Evolutionary conservation across 768 basidiomycete genomes (phyloP), one percentile per base, ranked within the genome.

Genomic region (Amanita fuliginea): DNA sequence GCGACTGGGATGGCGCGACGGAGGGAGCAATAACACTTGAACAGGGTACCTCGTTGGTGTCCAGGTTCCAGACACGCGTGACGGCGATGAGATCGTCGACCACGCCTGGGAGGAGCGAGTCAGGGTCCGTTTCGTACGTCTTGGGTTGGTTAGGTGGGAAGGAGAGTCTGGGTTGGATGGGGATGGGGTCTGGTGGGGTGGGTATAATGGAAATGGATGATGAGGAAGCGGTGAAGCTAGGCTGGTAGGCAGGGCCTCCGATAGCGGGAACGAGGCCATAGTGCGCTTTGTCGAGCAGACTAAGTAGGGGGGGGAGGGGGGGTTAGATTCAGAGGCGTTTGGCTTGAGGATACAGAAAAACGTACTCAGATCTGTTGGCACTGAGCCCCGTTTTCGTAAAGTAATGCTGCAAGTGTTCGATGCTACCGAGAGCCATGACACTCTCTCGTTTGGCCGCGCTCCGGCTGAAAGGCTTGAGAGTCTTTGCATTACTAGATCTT

Each of bases 331-430:
- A n/a, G n/a, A n/a, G n/a, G n/a, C n/a, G n/a, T n/a, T n/a, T 26
- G 14, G 51, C 51, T 36, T 11, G 30, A 49, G 8, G 28, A 41
- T 30, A 34, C 3, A n/a, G n/a, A n/a, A n/a, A 26, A 48, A 54
- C 83, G 68, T 67, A 85, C 90, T 78, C 77, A n/a, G n/a, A n/a
- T 65, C 74, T 75, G 69, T 82, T 79, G 30, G 83, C 73, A 21
- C 74, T 75, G 48, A 92, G 75, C 1, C 89, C 89, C 0, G 86
- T 80, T 74, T 92, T 92, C 6, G 87, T 89, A 59, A 94, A 97
- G 62, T 93, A 94, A 59, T 93, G 84, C 65, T 97, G 94, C 36
- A 97, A 76, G 62, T 96, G 89, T 61, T 95, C 87, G 56, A 97
- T 97, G 61, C 89, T 92, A n/a, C 93, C 93, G 14, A 97, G 67